phyloP scores from a whole-genome alignment of 73 alveolate species.

The Stentor roeselii region DNA sequence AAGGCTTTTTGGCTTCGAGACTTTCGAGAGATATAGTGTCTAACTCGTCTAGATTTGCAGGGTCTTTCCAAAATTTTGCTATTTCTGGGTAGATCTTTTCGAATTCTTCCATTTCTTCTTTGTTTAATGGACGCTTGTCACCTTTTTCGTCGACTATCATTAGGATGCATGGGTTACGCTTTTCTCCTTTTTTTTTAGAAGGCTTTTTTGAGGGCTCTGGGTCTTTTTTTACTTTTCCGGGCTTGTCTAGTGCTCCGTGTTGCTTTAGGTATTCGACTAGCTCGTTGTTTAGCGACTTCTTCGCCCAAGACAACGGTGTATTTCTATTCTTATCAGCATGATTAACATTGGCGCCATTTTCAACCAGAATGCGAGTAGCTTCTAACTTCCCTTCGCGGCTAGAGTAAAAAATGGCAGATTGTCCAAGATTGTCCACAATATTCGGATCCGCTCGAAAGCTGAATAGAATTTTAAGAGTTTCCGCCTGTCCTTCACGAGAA shows the following conservation, averaged over 20 bases:
- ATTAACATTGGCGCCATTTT: conserved; percentile 54
- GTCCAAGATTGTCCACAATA: too few relatives aligned
- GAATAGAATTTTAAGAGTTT: conserved; percentile 23
- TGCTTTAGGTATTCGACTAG: too few relatives aligned
- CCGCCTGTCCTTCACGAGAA: conserved; percentile 70
- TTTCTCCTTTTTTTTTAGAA: conserved; percentile 11
- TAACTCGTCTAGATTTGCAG: too few relatives aligned
- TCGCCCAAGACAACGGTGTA: conserved; percentile 44
- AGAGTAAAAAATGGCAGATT: too few relatives aligned
- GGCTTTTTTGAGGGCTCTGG: not conserved
- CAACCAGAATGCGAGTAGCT: conserved; percentile 43
- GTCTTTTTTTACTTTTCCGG: not conserved
- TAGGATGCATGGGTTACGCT: conserved; percentile 27
- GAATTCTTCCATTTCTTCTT: conserved; percentile 60
- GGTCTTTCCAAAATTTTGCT: conserved; percentile 64
- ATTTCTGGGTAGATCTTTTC: conserved; percentile 67
- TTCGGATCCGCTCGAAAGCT: conserved; percentile 41
- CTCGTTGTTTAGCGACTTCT: conserved; percentile 1
- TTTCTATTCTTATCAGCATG: conserved; percentile 50
- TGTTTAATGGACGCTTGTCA: conserved; percentile 58
- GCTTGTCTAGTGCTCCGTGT: not conserved
- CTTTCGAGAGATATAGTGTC: too few relatives aligned
- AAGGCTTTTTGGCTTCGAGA: conserved; percentile 57
- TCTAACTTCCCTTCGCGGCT: too few relatives aligned
- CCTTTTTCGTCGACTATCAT: conserved; percentile 53